These are phyloP conservation scores for Gossypium raimondii DNA, from an alignment of 345 rosid species.

Conservation along the genomic window DNA sequence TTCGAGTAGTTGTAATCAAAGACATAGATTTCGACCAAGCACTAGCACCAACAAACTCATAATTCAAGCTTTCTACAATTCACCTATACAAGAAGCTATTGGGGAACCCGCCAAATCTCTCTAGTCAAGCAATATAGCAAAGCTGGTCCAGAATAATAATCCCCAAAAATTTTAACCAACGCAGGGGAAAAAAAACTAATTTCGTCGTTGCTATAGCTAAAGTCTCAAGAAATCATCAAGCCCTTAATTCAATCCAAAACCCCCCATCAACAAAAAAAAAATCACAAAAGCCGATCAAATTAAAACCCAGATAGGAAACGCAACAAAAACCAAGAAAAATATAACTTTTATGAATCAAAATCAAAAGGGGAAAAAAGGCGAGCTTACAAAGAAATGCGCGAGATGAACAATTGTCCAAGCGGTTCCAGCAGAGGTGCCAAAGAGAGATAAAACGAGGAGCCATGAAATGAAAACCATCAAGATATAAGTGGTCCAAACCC, in stretches of 20 bases:
- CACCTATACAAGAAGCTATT: background rate
- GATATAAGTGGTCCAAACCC: slow-evolving; percentile 72
- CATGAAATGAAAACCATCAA: slow-evolving; percentile 69
- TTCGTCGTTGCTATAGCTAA: background rate
- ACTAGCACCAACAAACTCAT: background rate
- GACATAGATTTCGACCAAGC: background rate
- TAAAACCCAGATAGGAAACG: background rate
- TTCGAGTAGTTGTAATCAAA: background rate
- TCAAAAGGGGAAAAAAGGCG: background rate
- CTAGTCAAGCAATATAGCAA: background rate
- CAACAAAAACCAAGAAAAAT: background rate
- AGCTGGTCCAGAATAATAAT: background rate
- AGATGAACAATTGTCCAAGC: slow-evolving; percentile 88
- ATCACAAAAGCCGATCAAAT: background rate
- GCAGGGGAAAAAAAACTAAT: background rate
- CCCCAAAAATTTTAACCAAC: background rate
- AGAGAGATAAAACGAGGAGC: slow-evolving; percentile 64
- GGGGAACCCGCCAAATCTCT: background rate
- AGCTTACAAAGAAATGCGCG: slow-evolving; percentile 51
- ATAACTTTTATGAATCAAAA: background rate
- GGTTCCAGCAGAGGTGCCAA: slow-evolving; percentile 66
- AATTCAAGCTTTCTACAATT: background rate
- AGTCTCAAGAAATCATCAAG: background rate
- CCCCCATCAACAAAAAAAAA: background rate
- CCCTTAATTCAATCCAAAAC: background rate